Conservation (phyloP, 2,329 filamentous ascomycete species). For the Anisogramma anomala region DNA sequence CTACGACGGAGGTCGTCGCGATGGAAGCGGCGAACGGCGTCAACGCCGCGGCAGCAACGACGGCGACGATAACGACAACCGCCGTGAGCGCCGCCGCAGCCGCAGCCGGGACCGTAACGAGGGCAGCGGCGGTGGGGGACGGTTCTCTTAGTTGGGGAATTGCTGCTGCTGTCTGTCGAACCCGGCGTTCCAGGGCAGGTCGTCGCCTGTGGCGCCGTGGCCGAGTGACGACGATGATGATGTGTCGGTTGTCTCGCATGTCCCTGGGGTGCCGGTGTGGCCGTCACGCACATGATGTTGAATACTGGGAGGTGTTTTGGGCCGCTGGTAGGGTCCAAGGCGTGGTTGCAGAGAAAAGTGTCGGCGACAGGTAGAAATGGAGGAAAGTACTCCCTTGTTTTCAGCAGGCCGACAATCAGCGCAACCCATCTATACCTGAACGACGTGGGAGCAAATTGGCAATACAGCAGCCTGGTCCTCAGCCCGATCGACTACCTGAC, state of each 20-base stretch:
- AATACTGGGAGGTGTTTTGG: too few relatives aligned
- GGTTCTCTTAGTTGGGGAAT: conserved; percentile 9
- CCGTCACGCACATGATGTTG: background rate
- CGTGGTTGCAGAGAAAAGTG: too few relatives aligned
- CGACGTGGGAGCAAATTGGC: too few relatives aligned
- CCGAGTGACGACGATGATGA: background rate
- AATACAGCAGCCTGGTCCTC: too few relatives aligned
- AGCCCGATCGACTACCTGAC: too few relatives aligned
- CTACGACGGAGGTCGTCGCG: conserved; percentile 8
- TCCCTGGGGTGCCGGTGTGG: background rate
- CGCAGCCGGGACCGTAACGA: conserved; percentile 13
- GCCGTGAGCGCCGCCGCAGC: conserved; percentile 13
- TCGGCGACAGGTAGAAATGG: too few relatives aligned
- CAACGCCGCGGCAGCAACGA: conserved; percentile 6
- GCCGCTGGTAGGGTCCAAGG: too few relatives aligned
- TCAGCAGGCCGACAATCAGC: too few relatives aligned
- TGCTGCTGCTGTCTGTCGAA: background rate
- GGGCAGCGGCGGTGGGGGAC: conserved; percentile 10
- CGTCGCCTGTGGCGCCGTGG: background rate
- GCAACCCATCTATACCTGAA: too few relatives aligned
- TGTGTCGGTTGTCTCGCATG: background rate
- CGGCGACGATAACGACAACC: conserved; percentile 14
- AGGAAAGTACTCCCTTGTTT: too few relatives aligned
- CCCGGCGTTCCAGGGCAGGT: background rate
- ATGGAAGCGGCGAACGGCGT: conserved; percentile 15